Evolutionary conservation across 2,329 filamentous ascomycete species (phyloP), one percentile per base, ranked within the genome.

Genomic region (Neonectria ditissima): DNA sequence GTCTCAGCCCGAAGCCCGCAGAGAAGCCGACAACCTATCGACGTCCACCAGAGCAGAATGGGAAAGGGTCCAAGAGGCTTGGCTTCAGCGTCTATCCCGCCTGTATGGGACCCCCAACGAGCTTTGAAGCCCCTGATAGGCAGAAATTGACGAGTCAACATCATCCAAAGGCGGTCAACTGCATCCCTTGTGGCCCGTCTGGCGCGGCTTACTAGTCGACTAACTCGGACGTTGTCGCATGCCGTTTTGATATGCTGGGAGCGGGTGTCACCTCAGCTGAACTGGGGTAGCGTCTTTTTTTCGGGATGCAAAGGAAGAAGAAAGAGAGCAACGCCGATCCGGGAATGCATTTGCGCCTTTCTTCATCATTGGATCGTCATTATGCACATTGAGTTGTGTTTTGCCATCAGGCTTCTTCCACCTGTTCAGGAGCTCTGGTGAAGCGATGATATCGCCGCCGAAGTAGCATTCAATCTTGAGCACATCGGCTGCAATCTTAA

Each of bases 241-340:
- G 14, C 14, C 34, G 37, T 20, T 41, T 18, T 20, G 37, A 41
- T 41, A 20, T 41, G 34, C n/a, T 39, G 16, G 54, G 56, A 67
- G 66, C 63, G 39, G 39, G 66, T 72, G 66, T 69, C 51, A 61
- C 45, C 59, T 65, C 68, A 73, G 70, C 70, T 69, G 62, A 30
- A 45, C 65, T 67, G 59, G 70, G 66, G 51, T 66, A 47, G 41
- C 22, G 51, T 47, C 44, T 14, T 55, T 59, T 55, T 59, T 52
- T 48, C 10, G 11, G 14, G 50, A 51, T 30, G 44, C 43, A 50
- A 51, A 26, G 39, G 14, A 24, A 9, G n/a, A 34, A 56, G 34
- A 4, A 14, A 37, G 18, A 28, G 52, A 32, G n/a, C 11, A 10
- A 20, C 52, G 24, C 14, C 11, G 14, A 20, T 26, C 37, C 22